These are phyloP conservation scores for Apiotrichum veenhuisii DNA, from an alignment of 1,284 basidiomycete genomes.

Conservation along the genomic window DNA sequence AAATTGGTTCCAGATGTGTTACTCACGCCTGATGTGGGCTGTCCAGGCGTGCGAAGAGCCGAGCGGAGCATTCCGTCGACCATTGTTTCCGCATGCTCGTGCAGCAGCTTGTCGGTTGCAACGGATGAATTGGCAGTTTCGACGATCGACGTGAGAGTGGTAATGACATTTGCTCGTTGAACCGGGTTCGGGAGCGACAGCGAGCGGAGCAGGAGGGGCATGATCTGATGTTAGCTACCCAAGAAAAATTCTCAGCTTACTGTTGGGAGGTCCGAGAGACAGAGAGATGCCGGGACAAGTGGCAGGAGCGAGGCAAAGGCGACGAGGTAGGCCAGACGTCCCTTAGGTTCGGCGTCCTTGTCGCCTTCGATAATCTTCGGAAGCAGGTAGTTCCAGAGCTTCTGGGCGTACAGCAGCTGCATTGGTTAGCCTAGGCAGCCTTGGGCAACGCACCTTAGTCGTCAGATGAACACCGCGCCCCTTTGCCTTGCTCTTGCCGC, in stretches of 20 bases:
- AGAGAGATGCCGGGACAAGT: conserved; percentile 71
- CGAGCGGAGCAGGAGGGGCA: conserved; percentile 82
- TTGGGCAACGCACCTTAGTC: conserved; percentile 58
- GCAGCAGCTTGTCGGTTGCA: conserved; percentile 53
- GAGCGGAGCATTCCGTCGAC: conserved; percentile 69
- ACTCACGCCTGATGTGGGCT: conserved; percentile 16
- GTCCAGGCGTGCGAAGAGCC: conserved; percentile 25
- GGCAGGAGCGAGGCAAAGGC: conserved; percentile 79
- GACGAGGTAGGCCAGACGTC: conserved; percentile 61
- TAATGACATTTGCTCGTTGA: conserved; percentile 74
- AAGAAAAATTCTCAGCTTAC: conserved; percentile 51
- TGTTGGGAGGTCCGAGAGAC: conserved; percentile 61
- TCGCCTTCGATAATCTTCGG: conserved; percentile 68
- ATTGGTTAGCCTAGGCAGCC: neutral
- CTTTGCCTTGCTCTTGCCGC: conserved; percentile 58
- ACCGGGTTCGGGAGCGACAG: conserved; percentile 69
- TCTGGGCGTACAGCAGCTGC: conserved; percentile 80
- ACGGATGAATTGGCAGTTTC: conserved; percentile 55
- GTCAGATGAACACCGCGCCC: conserved; percentile 62
- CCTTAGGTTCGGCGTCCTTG: conserved; percentile 33
- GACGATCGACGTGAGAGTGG: conserved; percentile 69
- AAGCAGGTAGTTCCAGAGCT: conserved; percentile 69
- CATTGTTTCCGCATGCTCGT: conserved; percentile 66
- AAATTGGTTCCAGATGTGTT: neutral
- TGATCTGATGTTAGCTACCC: conserved; percentile 58